Conservation (phyloP, 345 rosid species). For the Hibiscus tridactylites region DNA sequence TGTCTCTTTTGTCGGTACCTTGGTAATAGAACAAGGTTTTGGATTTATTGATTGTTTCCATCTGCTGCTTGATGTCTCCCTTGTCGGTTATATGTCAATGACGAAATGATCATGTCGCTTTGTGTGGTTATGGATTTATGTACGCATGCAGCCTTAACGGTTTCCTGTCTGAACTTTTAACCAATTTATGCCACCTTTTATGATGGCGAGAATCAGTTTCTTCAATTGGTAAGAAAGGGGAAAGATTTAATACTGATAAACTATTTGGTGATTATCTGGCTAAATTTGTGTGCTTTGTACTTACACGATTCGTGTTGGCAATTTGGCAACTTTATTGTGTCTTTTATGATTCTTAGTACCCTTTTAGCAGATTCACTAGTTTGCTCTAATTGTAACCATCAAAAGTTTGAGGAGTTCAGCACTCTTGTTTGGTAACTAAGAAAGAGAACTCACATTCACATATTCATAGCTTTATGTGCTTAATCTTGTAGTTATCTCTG, state of each 20-base stretch:
- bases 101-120: not conserved
- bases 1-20: not conserved
- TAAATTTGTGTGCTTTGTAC: not conserved
- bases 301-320: not conserved
- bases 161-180: not conserved
- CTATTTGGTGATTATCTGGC: not conserved
- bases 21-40: not conserved
- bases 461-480: not conserved
- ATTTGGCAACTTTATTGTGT: not conserved
- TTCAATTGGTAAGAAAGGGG: not conserved
- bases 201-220: not conserved
- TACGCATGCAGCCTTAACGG: not conserved
- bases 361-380: not conserved
- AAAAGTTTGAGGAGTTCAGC: constrained; percentile 1
- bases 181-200: not conserved
- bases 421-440: not conserved
- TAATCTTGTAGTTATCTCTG: constrained; percentile 30
- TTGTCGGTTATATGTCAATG: not conserved
- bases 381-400: not conserved
- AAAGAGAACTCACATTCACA: not conserved
- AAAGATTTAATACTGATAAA: not conserved
- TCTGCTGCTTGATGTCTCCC: not conserved
- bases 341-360: not conserved
- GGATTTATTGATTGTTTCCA: not conserved
- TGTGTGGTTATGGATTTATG: not conserved